Conservation (phyloP, 306 rosid species). For the Canavalia gladiata region DNA sequence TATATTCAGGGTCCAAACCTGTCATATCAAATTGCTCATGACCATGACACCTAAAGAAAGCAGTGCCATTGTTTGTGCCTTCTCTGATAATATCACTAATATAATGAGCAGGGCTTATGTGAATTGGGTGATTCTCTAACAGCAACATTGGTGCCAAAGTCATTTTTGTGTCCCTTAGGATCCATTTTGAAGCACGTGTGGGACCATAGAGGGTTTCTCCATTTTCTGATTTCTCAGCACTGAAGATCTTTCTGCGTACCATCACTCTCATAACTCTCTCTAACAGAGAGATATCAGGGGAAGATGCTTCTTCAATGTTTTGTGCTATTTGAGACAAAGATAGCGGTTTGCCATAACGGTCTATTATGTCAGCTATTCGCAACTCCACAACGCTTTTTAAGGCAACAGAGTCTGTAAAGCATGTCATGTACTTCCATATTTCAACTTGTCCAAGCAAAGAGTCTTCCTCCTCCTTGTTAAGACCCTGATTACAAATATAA, state of each 20-base stretch:
- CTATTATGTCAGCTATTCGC: constrained; percentile 56
- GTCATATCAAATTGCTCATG: constrained; percentile 61
- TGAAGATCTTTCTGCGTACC: constrained; percentile 57
- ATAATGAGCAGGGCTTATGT: constrained; percentile 48
- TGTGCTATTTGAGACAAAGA: constrained; percentile 48
- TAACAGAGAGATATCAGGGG: constrained; percentile 49
- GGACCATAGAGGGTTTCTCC: constrained; percentile 52
- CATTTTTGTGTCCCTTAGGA: constrained; percentile 53
- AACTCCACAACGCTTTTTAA: constrained; percentile 53
- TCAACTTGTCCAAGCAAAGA: constrained; percentile 55
- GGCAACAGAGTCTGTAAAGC: constrained; percentile 55
- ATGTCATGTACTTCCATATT: constrained; percentile 55
- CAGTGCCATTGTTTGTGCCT: constrained; percentile 55
- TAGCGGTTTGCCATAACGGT: constrained; percentile 49
- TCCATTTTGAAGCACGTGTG: constrained; percentile 56
- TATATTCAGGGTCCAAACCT: constrained; percentile 45
- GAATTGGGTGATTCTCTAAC: constrained; percentile 57
- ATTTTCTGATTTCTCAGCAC: constrained; percentile 32
- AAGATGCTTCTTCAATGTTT: constrained; percentile 48
- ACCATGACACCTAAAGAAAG: constrained; percentile 58
- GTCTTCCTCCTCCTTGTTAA: constrained; percentile 50
- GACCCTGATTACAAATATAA: constrained; percentile 19
- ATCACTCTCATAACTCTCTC: constrained; percentile 53
- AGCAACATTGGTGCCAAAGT: constrained; percentile 55
- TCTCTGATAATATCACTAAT: constrained; percentile 46